Evolutionary conservation across 116 monocot species (phyloP).

Genomic region (Phalaenopsis hybrid): DNA sequence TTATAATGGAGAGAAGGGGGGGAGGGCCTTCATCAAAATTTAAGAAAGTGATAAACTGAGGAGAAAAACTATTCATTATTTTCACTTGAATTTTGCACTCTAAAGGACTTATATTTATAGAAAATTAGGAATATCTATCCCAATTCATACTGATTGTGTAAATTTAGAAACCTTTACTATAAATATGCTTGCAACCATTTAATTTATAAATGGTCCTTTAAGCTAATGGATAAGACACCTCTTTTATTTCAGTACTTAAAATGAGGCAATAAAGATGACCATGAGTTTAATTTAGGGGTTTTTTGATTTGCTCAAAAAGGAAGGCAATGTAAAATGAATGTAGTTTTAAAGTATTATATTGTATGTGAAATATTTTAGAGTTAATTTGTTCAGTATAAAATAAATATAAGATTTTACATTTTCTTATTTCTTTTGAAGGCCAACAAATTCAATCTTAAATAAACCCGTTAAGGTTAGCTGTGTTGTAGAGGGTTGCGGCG

Average conservation of each 20-base stretch:
- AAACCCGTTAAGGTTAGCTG: no score
- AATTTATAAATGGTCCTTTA: background rate
- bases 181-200: background rate
- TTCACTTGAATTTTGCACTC: background rate
- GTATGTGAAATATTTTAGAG: no score
- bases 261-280: background rate
- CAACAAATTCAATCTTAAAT: no score
- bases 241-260: background rate
- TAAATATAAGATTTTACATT: no score
- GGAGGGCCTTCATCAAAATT: background rate
- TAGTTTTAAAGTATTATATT: no score
- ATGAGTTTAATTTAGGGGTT: background rate
- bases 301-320: background rate
- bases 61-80: background rate
- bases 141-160: background rate
- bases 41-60: no score
- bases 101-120: background rate
- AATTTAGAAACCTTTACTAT: background rate
- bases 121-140: background rate
- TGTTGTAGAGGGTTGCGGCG: no score
- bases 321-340: background rate
- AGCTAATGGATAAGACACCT: background rate
- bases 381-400: no score
- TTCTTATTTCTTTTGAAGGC: no score
- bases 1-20: background rate